Base-by-base conservation (phyloP, 495 filamentous ascomycete genomes). In the Neurospora africana region DNA sequence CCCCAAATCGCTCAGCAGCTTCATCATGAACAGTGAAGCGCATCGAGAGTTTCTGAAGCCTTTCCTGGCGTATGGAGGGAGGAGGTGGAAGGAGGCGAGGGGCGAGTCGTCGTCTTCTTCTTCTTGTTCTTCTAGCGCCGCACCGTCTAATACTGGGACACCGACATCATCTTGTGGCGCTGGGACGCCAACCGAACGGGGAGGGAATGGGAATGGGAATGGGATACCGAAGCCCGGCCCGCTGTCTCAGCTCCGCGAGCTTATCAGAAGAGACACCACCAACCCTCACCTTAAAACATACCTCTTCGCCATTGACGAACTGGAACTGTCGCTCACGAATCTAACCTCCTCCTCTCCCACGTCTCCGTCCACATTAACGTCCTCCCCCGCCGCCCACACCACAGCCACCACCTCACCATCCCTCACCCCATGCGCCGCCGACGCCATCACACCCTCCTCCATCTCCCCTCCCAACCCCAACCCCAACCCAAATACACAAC, bases 261-360 rank as follows among this genome's bases (percentile, higher is more conserved):
- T 68, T 33, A 74, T 76, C 43, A n/a, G 21, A 8, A 35, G 61
- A 8, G 40, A 68, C 21, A 36, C 70, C 9, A 15, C 68, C 4
- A 74, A 74, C 21, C 71, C 69, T 15, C 41, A 33, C 3, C 70
- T 75, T 10, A 72, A 40, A 0, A 78, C 77, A 0, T 81, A 80
- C 69, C 8, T 70, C 0, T 72, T 76, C 35, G 80, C 80, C 2
- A 73, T 82, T 17, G 74, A 79, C 69, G 78, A 81, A 69, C 75
- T 82, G 30, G 79, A 79, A 67, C 71, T 76, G 3, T 71, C 78
- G 9, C 68, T 81, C 7, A 65, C 53, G 6, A 27, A 65, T 3
- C 27, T 65, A 1, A 65, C 53, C 0, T 65, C 27, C 3, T 65
- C 53, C 0, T 61, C 53, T 1, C 27, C 27, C 1, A 33, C 53